phyloP scores from a whole-genome alignment of 257 asterid genomes.

The Przewalskia tangutica region DNA sequence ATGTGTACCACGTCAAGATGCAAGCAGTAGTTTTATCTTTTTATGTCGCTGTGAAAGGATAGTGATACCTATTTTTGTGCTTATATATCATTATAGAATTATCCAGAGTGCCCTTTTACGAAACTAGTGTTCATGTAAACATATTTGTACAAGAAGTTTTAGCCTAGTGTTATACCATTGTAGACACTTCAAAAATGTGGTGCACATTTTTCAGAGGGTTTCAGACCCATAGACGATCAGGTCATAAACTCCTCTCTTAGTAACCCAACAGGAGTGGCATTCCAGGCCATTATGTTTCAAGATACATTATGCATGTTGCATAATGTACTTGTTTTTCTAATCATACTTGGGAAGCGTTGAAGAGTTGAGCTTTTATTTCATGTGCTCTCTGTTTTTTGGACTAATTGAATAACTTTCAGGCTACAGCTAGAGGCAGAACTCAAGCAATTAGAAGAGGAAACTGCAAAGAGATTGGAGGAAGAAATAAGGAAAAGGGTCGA shows the following conservation, averaged over 20 bases:
- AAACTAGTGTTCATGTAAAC: background rate
- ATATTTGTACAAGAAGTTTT: background rate
- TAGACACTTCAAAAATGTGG: background rate
- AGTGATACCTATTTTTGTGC: background rate
- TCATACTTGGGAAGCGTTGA: background rate
- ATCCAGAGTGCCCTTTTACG: background rate
- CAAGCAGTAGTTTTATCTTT: background rate
- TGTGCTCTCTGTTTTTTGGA: constrained; percentile 5
- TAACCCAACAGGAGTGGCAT: background rate
- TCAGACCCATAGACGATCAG: background rate
- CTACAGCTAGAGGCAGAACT: constrained; percentile 76
- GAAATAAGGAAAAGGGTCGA: constrained; percentile 75
- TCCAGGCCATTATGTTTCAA: background rate
- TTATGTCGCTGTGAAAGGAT: background rate
- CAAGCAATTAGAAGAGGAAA: constrained; percentile 80
- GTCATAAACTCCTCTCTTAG: background rate
- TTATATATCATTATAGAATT: background rate
- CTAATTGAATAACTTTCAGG: constrained; percentile 25
- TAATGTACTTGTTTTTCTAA: background rate
- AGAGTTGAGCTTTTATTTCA: constrained; percentile 1
- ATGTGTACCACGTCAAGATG: background rate
- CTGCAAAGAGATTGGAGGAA: constrained; percentile 78
- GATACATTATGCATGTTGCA: background rate
- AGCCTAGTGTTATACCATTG: background rate
- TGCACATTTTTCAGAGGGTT: no score